Base-by-base conservation (phyloP, 2,329 filamentous ascomycete species). In the Scedosporium aurantiacum region DNA sequence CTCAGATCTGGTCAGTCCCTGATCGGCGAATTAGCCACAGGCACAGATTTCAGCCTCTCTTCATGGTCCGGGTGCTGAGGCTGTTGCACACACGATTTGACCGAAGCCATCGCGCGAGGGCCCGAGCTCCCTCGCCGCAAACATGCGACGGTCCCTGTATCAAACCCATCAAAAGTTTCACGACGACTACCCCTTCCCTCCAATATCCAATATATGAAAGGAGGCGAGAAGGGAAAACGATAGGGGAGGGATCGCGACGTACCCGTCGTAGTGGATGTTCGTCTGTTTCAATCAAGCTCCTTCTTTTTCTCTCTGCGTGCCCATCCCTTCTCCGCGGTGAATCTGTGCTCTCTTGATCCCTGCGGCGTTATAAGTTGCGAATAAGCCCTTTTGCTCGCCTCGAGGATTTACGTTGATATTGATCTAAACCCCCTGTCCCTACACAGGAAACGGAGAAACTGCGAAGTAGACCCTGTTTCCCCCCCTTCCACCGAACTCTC, bases 71-170 rank as follows among this genome's bases (percentile, higher is more conserved):
- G 43, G 3, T 16, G 16, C 12, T n/a, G 52, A 14, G 52, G 23
- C 28, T n/a, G n/a, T 16, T 47, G 43, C n/a, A n/a, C 43, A 3
- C n/a, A 4, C 43, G 5, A 8, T 1, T n/a, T n/a, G 10, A 47
- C 43, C 43, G n/a, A 47, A 23, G 43, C 32, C 28, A 8, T 40
- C 32, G 18, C 37, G 7, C 28, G n/a, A 41, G 28, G 55, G 55
- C 55, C 55, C 55, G 55, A 57, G 55, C 55, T 57, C n/a, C 28
- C 37, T 18, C 2, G 37, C n/a, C 16, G n/a, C 57, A 27, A 45
- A 58, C 18, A 58, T 58, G 57, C 57, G 57, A 58, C 57, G 57
- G 57, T 45, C 32, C 37, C 57, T 58, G 57, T 58, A 41, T 58
- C 57, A 58, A 58, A 27, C 57, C 10, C 40, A 21, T 8, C 57